Base-by-base conservation (phyloP, 768 basidiomycete genomes). In the Dioszegia aurantiaca region DNA sequence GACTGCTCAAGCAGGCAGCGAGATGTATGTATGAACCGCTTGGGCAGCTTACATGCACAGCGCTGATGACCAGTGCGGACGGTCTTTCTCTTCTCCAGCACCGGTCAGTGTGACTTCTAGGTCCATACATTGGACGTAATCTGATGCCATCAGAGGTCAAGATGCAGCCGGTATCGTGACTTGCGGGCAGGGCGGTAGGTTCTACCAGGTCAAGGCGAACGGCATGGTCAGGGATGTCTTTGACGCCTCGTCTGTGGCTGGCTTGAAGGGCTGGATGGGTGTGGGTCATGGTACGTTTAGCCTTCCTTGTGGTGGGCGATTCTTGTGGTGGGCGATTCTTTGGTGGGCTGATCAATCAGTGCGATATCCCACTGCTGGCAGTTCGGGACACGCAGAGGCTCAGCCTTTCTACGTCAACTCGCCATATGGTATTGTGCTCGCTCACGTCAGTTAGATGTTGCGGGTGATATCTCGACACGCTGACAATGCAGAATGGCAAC, bases 331-430 rank as follows among this genome's bases (percentile, higher is more conserved):
- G 4, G 24, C 40, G 24, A 17, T n/a, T n/a, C n/a, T n/a, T 37
- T 26, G 42, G 19, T 41, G n/a, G n/a, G 43, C 54, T 54, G 10
- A 55, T 26, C 23, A 17, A 44, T 10, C 68, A 98, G 95, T 94
- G 55, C 86, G 95, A 58, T 98, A 99, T 78, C 95, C 95, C 10
- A 98, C 95, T 60, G 95, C 95, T 53, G 95, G 95, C 48, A 91
- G 90, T 72, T 95, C 91, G 58, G 89, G 92, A 58, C 89, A 95
- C 65, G 87, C 94, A 11, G 95, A 99, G 76, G 93, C 95, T 8
- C 95, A 99, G 74, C 95, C 95, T 0, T 99, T 99, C 82, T 99
- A 99, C 75, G 95, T 99, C 68, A 99, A 99, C 80, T 94, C 92
- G n/a, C 95, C 95, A 2, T 99, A 98, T 76, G 95, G 95, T 51